These are phyloP conservation scores for Cynara cardunculus DNA, from an alignment of 129 eudicot genomes.

Conservation along the genomic window DNA sequence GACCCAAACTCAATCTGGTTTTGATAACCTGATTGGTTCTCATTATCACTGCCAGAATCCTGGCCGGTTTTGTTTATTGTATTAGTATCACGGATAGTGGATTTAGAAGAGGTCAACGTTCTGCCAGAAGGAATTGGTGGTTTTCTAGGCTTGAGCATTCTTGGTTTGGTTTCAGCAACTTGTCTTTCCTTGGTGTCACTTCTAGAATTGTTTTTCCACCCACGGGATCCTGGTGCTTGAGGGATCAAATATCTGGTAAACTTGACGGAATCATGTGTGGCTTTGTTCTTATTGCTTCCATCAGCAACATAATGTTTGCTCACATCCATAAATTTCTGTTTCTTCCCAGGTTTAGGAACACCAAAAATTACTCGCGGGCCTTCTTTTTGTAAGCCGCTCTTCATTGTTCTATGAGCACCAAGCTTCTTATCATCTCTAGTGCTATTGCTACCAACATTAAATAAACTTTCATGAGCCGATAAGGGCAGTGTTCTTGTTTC, in stretches of 20 bases:
- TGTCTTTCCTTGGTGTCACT: conserved; percentile 54
- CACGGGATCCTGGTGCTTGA: conserved; percentile 66
- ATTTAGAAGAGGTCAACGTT: conserved; percentile 29
- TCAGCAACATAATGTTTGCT: conserved; percentile 80
- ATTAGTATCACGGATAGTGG: not conserved
- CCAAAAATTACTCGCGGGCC: conserved; percentile 77
- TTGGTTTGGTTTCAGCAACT: conserved; percentile 44
- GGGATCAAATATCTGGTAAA: conserved; percentile 53
- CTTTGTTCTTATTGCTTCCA: conserved; percentile 34
- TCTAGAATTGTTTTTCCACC: conserved; percentile 42
- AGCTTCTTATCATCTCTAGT: conserved; percentile 40
- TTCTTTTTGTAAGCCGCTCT: conserved; percentile 64
- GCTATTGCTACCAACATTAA: conserved; percentile 56
- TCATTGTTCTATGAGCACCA: conserved; percentile 44
- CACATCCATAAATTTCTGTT: conserved; percentile 90
- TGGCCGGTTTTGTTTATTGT: conserved; percentile 12
- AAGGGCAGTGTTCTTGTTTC: conserved; percentile 43
- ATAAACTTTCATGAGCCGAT: conserved; percentile 48
- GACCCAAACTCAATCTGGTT: conserved; percentile 29
- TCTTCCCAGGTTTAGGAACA: conserved; percentile 95
- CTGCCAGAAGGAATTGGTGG: conserved; percentile 43
- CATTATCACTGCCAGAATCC: conserved; percentile 35
- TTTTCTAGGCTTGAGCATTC: conserved; percentile 42
- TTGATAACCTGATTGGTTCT: conserved; percentile 35
- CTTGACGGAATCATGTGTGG: conserved; percentile 47